Conservation (phyloP, 2,329 filamentous ascomycete species). For the Sarocladiaceae sp. region DNA sequence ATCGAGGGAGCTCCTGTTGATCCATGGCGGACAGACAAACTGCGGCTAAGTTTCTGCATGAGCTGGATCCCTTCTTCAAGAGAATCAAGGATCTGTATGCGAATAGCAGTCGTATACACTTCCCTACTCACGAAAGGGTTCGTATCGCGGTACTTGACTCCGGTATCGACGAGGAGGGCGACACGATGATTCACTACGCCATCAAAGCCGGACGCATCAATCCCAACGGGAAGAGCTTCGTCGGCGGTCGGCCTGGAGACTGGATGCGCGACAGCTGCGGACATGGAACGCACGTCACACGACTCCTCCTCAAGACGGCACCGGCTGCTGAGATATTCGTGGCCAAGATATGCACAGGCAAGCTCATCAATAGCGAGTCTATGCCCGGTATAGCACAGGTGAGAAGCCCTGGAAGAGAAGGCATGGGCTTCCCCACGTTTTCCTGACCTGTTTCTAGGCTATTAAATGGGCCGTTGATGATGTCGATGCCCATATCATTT, state of each 20-base stretch:
- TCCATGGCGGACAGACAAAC: not conserved
- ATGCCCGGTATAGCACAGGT: constrained; percentile 10
- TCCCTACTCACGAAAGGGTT: not conserved
- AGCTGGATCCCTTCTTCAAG: not conserved
- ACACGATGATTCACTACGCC: not conserved
- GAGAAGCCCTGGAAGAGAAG: too few species aligned
- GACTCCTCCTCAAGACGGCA: constrained; percentile 1
- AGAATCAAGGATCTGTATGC: not conserved
- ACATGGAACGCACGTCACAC: constrained; percentile 10
- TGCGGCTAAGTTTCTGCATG: not conserved
- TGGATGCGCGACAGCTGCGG: constrained; percentile 1
- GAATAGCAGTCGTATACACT: not conserved
- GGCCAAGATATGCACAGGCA: constrained; percentile 8
- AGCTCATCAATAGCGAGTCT: not conserved
- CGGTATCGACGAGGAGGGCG: constrained; percentile 1
- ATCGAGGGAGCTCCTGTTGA: too few species aligned
- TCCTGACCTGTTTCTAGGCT: too few species aligned
- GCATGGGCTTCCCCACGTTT: too few species aligned
- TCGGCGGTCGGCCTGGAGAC: not conserved
- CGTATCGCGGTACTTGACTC: constrained; percentile 9
- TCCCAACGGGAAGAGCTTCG: not conserved
- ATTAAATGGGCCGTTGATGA: constrained; percentile 16
- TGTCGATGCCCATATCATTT: constrained; percentile 19
- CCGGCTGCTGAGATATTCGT: constrained; percentile 10
- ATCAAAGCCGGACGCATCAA: not conserved